Evolutionary conservation across 306 rosid genomes (phyloP).

Genomic region (Sicyos edulis): DNA sequence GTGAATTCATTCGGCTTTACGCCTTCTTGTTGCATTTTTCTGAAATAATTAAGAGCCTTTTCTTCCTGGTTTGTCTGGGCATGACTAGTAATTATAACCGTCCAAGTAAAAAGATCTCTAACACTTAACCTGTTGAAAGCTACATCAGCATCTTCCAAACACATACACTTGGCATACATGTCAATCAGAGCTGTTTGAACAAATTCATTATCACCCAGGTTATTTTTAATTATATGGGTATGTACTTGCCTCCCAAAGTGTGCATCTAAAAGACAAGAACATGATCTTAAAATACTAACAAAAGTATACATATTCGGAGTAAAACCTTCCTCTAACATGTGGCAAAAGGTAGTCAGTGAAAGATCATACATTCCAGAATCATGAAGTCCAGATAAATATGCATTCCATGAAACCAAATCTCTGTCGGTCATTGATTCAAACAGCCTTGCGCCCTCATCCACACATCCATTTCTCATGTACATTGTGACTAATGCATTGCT

Average conservation of each 20-base stretch:
- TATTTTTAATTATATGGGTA: constrained; percentile 27
- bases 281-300: constrained; percentile 29
- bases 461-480: constrained; percentile 30
- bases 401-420: constrained; percentile 37
- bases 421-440: constrained; percentile 29
- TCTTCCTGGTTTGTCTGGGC: constrained; percentile 23
- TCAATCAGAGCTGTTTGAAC: constrained; percentile 35
- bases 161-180: constrained; percentile 30
- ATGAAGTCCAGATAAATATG: constrained; percentile 25
- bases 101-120: constrained; percentile 36
- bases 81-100: constrained; percentile 27
- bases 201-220: constrained; percentile 17
- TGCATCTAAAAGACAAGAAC: constrained; percentile 27
- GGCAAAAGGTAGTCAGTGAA: constrained; percentile 19
- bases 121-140: constrained; percentile 26
- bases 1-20: constrained; percentile 35
- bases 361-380: constrained; percentile 18
- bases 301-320: constrained; percentile 31
- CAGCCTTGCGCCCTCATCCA: constrained; percentile 18
- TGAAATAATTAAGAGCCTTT: constrained; percentile 25
- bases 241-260: constrained; percentile 35
- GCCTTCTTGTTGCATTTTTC: constrained; percentile 33
- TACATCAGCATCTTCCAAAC: constrained; percentile 26
- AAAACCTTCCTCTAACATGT: constrained; percentile 25
- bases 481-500: constrained; percentile 31